phyloP scores from a whole-genome alignment of 2,329 filamentous ascomycete genomes.

The Fusarium cicatricum region DNA sequence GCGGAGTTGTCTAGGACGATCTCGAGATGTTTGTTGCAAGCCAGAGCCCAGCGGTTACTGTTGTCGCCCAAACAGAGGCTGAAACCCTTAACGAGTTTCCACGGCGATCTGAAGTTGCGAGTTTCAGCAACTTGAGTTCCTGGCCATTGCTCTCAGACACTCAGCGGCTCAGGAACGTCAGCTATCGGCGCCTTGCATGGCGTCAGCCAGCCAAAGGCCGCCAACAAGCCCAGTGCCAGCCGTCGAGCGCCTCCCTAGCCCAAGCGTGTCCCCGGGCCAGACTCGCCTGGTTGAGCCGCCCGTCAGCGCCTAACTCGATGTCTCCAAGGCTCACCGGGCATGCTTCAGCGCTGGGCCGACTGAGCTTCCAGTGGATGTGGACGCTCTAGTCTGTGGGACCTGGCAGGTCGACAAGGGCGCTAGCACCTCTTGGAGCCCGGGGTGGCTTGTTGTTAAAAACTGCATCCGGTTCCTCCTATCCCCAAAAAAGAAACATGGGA shows the following conservation, averaged over 20 bases:
- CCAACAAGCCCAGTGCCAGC: conserved; percentile 18
- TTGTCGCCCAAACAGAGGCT: conserved; percentile 15
- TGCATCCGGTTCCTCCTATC: conserved; percentile 33
- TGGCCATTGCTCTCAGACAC: conserved; percentile 20
- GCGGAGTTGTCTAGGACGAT: neutral
- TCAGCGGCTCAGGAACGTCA: conserved; percentile 16
- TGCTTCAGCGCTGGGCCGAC: conserved; percentile 7
- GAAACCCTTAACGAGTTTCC: conserved; percentile 30
- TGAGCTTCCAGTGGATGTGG: conserved; percentile 10
- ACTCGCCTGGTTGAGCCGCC: conserved; percentile 30
- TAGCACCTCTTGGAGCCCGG: conserved; percentile 25
- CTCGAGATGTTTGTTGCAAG: too few species aligned
- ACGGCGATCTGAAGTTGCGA: conserved; percentile 11
- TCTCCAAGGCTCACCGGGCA: conserved; percentile 19
- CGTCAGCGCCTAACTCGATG: conserved; percentile 19
- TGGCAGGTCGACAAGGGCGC: conserved; percentile 28
- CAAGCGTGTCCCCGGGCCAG: conserved; percentile 12
- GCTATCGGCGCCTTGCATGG: conserved; percentile 8
- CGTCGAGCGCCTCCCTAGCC: conserved; percentile 20
- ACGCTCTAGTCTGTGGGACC: conserved; percentile 18
- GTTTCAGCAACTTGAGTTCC: conserved; percentile 12
- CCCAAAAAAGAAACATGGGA: conserved; percentile 35
- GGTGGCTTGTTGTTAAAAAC: conserved; percentile 34
- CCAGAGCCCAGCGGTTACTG: neutral
- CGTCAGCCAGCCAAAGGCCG: conserved; percentile 16